Base-by-base conservation (phyloP, 805 yeast species). In the Limtongia smithiae region DNA sequence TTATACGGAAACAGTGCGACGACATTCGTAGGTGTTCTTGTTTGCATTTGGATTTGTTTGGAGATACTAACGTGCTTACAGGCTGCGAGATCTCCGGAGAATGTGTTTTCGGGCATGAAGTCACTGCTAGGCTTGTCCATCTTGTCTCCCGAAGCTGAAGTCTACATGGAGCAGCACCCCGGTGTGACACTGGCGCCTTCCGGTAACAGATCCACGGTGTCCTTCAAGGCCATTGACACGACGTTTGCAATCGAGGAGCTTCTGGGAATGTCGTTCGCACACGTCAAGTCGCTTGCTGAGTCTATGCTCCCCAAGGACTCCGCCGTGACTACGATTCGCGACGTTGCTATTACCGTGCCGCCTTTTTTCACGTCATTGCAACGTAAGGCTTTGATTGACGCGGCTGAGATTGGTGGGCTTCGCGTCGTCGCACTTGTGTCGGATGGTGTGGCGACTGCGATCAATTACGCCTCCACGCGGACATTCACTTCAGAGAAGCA, bases 371-470 rank as follows among this genome's bases (percentile, higher is more conserved):
- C 73, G 32, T 79, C 78, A 51, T 71, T 77, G 5, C 84, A 87
- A 64, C 79, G 96, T 61, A 70, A 70, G 35, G 86, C 96, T 0
- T 66, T 88, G 37, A 68, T 75, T 30, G 95, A 89, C 58, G 80
- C 90, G 3, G 85, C 83, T 31, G 77, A 74, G 41, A 73, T 85
- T 44, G 85, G 95, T 2, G 85, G 83, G 20, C 68, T 82, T 51
- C 71, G 77, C 38, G 78, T 82, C 12, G 75, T 82, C 50, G 80
- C 82, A 1, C 71, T 91, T 46, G 85, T 90, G 2, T 90, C 85
- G 62, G 97, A 91, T 65, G 97, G 96, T 14, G 69, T 87, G n/a
- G 93, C 97, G 2, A 88, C 87, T 14, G 96, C 95, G 1, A 68
- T 86, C 37, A 86, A 88, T 62, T 90, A 80, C 65, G 86, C 87